A percentile compares a stretch with the other conserved stretches of the same genome.
Conservation (phyloP, 2,329 filamentous ascomycete genomes). For the Alternaria viburni region DNA sequence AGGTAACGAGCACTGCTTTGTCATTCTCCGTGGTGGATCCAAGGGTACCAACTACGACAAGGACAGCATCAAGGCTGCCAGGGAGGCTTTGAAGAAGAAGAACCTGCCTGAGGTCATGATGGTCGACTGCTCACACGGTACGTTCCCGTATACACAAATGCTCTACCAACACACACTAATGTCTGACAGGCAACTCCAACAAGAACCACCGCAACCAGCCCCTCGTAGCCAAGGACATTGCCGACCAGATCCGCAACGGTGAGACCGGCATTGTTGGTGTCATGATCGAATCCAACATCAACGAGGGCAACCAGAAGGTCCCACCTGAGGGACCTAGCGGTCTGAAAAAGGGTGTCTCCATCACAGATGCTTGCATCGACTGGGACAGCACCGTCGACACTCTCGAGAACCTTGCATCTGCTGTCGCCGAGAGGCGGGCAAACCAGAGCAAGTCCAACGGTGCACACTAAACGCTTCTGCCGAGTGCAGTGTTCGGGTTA, state of each 20-base stretch:
- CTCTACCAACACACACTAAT: not conserved
- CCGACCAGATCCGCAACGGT: conserved; percentile 84
- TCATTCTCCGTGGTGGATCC: conserved; percentile 90
- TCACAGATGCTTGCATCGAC: conserved; percentile 94
- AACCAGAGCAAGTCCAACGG: conserved; percentile 39
- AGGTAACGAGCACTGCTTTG: conserved; percentile 96
- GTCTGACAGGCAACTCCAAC: conserved; percentile 79
- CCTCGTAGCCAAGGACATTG: conserved; percentile 81
- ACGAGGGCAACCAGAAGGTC: conserved; percentile 80
- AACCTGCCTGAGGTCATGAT: conserved; percentile 88
- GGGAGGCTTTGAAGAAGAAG: conserved; percentile 81
- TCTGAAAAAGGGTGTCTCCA: conserved; percentile 88
- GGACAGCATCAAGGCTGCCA: conserved; percentile 78
- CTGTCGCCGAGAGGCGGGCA: conserved; percentile 76
- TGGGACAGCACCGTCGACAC: conserved; percentile 86
- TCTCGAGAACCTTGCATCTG: conserved; percentile 83
- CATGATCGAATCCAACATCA: conserved; percentile 99
- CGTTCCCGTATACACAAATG: conserved; percentile 26
- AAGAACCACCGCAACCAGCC: conserved; percentile 99
- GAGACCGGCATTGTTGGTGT: conserved; percentile 91
- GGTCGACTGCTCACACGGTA: conserved; percentile 97
- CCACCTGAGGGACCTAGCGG: conserved; percentile 78
- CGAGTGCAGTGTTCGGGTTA: not conserved
- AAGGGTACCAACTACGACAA: conserved; percentile 94
- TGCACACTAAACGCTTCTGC: not conserved